Evolutionary conservation across 2,329 filamentous ascomycete genomes (phyloP).

Genomic region (Phyllosticta citribraziliensis): DNA sequence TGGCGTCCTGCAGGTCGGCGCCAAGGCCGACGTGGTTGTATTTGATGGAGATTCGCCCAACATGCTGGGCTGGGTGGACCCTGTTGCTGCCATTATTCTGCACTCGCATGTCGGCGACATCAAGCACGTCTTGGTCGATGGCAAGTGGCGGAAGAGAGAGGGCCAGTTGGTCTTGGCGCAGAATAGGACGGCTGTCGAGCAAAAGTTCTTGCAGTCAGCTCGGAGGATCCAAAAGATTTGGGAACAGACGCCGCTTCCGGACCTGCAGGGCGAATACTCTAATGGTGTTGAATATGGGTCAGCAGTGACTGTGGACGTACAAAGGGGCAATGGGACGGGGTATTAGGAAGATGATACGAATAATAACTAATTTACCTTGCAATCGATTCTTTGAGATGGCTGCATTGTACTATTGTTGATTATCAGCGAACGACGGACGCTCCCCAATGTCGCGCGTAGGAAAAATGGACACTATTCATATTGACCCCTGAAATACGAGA

Average conservation of each 20-base stretch:
- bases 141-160: constrained; percentile 39
- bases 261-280: constrained; percentile 7
- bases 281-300: constrained; percentile 1
- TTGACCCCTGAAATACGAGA: no score
- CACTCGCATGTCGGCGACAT: constrained; percentile 46
- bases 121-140: constrained; percentile 41
- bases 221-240: constrained; percentile 16
- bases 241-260: constrained; percentile 11
- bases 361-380: not conserved
- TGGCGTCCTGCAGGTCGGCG: constrained; percentile 39
- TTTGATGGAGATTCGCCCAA: constrained; percentile 42
- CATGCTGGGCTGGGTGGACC: constrained; percentile 46
- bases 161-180: constrained; percentile 24
- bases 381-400: no score
- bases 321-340: constrained; percentile 10
- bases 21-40: constrained; percentile 46
- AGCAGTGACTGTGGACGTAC: constrained; percentile 3
- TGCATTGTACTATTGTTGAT: no score
- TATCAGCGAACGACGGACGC: no score
- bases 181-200: constrained; percentile 13
- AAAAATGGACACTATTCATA: no score
- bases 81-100: constrained; percentile 47
- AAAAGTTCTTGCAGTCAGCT: constrained; percentile 17
- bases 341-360: not conserved
- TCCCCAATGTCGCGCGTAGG: no score